phyloP scores from a whole-genome alignment of 2,329 filamentous ascomycete genomes.

The Ceratocystis papillata region DNA sequence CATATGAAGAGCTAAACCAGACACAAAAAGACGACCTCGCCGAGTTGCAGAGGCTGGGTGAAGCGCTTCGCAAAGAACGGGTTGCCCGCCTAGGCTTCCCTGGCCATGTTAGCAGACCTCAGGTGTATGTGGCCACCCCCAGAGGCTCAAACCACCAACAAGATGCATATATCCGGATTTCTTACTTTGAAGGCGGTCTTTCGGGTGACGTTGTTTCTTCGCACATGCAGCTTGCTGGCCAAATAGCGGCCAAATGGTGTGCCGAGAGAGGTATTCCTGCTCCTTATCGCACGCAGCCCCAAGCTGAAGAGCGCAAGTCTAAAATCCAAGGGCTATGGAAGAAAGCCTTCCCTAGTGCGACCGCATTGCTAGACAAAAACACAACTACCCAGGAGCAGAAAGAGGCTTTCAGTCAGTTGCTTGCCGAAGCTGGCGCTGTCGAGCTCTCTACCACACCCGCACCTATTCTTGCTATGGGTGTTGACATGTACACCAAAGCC shows the following conservation, averaged over 20 bases:
- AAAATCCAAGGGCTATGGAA: slow-evolving; percentile 30
- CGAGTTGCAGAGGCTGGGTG: slow-evolving; percentile 40
- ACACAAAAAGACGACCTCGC: slow-evolving; percentile 38
- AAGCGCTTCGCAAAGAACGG: slow-evolving; percentile 36
- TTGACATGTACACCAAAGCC: slow-evolving; percentile 51
- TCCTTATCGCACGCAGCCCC: slow-evolving; percentile 43
- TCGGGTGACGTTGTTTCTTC: slow-evolving; percentile 32
- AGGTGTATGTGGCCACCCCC: slow-evolving; percentile 10
- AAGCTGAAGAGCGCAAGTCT: slow-evolving; percentile 32
- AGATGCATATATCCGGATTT: slow-evolving; percentile 42
- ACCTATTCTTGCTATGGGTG: slow-evolving; percentile 47
- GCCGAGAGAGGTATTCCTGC: slow-evolving; percentile 46
- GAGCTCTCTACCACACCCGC: slow-evolving; percentile 44
- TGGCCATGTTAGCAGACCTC: background rate
- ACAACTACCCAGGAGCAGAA: slow-evolving; percentile 3
- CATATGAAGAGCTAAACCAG: slow-evolving; percentile 35
- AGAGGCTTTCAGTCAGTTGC: slow-evolving; percentile 28
- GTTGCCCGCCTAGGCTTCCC: slow-evolving; percentile 27
- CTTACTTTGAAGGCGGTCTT: slow-evolving; percentile 26
- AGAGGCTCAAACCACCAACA: slow-evolving; percentile 30
- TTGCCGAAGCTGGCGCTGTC: slow-evolving; percentile 37
- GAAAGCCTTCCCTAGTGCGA: slow-evolving; percentile 26
- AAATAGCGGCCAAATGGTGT: slow-evolving; percentile 53
- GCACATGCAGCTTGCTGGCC: slow-evolving; percentile 51
- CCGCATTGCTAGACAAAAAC: slow-evolving; percentile 6